Conservation (phyloP, 1,284 basidiomycete species). For the Agroathelia rolfsii region DNA sequence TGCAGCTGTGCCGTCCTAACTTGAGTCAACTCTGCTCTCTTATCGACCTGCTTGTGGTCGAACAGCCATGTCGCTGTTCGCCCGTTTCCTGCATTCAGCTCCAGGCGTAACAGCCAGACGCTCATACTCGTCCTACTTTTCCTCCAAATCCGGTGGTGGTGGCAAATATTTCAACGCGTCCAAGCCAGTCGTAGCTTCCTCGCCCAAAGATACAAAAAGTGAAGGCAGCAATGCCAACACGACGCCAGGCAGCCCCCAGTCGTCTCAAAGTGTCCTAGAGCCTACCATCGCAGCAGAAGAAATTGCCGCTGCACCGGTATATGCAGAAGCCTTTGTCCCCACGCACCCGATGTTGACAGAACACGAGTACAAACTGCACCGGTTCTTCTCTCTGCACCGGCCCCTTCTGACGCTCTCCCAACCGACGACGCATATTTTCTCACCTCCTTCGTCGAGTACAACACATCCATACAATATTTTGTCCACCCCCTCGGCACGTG, state of each 20-base stretch:
- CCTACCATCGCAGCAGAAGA: too few relatives aligned
- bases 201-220: conserved; percentile 35
- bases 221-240: too few relatives aligned
- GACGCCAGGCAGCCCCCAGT: conserved; percentile 10
- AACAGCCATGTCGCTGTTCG: conserved; percentile 37
- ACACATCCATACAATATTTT: conserved; percentile 10
- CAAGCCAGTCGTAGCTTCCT: too few relatives aligned
- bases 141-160: conserved; percentile 63
- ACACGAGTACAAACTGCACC: conserved; percentile 64
- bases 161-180: conserved; percentile 67
- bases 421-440: conserved; percentile 44
- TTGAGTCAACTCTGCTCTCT: too few relatives aligned
- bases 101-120: conserved; percentile 42
- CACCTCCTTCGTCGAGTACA: conserved; percentile 25
- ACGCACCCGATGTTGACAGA: conserved; percentile 46
- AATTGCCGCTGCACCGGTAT: too few relatives aligned
- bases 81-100: conserved; percentile 37
- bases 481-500: conserved; percentile 7
- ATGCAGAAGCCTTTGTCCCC: too few relatives aligned
- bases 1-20: too few relatives aligned
- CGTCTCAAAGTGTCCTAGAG: conserved; percentile 12
- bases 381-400: conserved; percentile 70
- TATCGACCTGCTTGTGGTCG: too few relatives aligned
- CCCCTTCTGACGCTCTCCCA: conserved; percentile 59
- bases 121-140: conserved; percentile 69